Base-by-base conservation (phyloP, 257 asterid genomes). In the Plantago major region DNA sequence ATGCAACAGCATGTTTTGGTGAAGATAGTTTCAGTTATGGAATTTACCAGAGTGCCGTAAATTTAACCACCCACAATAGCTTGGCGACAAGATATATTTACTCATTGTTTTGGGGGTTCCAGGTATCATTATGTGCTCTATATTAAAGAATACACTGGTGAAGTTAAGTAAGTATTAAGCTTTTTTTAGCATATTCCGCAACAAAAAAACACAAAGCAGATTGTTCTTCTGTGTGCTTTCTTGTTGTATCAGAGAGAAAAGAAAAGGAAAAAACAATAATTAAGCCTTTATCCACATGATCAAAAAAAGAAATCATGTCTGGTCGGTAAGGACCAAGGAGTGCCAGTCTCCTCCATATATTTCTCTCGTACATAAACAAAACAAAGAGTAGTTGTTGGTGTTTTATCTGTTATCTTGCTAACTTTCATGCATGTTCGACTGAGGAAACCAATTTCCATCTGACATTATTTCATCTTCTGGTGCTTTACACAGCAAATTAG, bases 41-140 rank as follows among this genome's bases (percentile, higher is more conserved):
- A 59, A 86, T 92, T 52, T 92, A 89, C 63, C 45, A 49, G 46
- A 71, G 60, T 66, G 88, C 87, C 28, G 96, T 92, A 57, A 68
- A 74, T 55, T 79, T 92, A 50, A 86, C 97, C 48, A 67, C 94
- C 4, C 50, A 69, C 62, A 46, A 5, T 17, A 74, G 67, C 64
- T 0, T 80, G 26, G 40, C 58, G 42, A 80, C 81, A 46, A 76
- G 96, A 92, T 92, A 92, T 13, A 42, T 75, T 33, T 92, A 92
- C 84, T 84, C 99, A 8, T 68, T 92, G 58, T 89, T 86, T 74
- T 92, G 99, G 99, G 99, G 96, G 15, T 92, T 92, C 81, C 99
- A 92, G 98, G 98, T 92, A 91, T 49, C 42, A 62, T 58, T 58
- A 30, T 22, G 1, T 22, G 53, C 18, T 33, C 22, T 28, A 15